Evolutionary conservation across 306 rosid species (phyloP), one percentile per base, ranked within the genome.

Genomic region (Fagus crenata): DNA sequence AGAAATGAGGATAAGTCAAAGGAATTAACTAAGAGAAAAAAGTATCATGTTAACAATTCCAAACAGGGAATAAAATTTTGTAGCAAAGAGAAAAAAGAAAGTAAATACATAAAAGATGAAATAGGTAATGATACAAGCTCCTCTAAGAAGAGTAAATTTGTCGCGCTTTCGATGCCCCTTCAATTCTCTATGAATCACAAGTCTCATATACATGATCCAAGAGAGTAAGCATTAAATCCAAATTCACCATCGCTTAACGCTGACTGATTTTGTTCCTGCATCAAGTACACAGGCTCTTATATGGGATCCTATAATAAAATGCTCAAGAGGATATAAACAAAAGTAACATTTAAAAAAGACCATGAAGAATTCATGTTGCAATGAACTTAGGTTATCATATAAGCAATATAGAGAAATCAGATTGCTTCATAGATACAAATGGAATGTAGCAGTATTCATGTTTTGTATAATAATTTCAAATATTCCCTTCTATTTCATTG

Each of bases 241-340:
- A 85, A 67, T 56, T 87, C 93, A 82, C 87, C 89, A 74, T 89
- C 92, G 85, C 83, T 74, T 72, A 86, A 31, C 31, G 75, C 17
- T 74, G 78, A 58, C 54, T 90, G 91, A 46, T 77, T 86, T 49
- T 86, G 93, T n/a, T 84, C 98, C 96, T 93, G 93, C 80, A 77
- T 65, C 75, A 61, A 14, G 61, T 35, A 22, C 56, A 71, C 65
- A 76, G 28, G 28, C 28, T 22, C 28, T 22, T 22, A 22, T 22
- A 22, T 22, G 28, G 22, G 67, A 56, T 40, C 65, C 71, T 49
- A 67, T 73, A 73, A 84, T 59, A 41, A 67, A 60, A 71, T 18
- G 53, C 41, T 56, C 54, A 77, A 53, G 17, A 55, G 5, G 33
- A 60, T 49, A 53, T 72, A 53, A 49, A 32, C 2, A 61, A 35